These are phyloP conservation scores for Aspergillus olivimuriae DNA, from an alignment of 495 filamentous ascomycete genomes.

Conservation along the genomic window DNA sequence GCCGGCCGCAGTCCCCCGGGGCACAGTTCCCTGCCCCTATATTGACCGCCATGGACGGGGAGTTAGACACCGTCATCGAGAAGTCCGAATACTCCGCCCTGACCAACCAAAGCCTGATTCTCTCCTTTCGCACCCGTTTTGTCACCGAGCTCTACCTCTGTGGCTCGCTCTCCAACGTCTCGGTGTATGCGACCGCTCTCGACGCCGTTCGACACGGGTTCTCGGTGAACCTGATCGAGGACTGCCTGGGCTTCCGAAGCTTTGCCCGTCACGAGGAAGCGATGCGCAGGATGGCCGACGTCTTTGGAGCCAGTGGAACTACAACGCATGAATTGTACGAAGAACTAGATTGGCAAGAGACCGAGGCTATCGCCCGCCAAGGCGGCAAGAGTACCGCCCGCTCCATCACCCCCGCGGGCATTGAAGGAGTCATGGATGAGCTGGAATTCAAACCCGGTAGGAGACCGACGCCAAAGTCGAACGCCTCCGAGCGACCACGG, in stretches of 20 bases:
- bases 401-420: slow-evolving; percentile 19
- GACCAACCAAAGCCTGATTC: slow-evolving; percentile 61
- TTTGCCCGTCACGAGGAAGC: slow-evolving; percentile 68
- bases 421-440: slow-evolving; percentile 34
- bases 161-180: slow-evolving; percentile 81
- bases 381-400: slow-evolving; percentile 12
- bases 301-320: slow-evolving; percentile 64
- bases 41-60: slow-evolving; percentile 45
- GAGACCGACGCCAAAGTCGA: not conserved
- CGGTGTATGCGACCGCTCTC: slow-evolving; percentile 85
- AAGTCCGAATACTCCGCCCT: slow-evolving; percentile 91
- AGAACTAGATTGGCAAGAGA: slow-evolving; percentile 43
- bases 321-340: slow-evolving; percentile 53
- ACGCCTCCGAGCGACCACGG: not conserved
- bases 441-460: slow-evolving; percentile 19
- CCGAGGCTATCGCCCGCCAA: slow-evolving; percentile 32
- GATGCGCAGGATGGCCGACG: slow-evolving; percentile 65
- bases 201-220: slow-evolving; percentile 87
- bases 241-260: slow-evolving; percentile 81
- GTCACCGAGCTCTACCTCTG: slow-evolving; percentile 91
- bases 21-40: slow-evolving; percentile 60
- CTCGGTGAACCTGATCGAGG: slow-evolving; percentile 75
- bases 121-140: slow-evolving; percentile 65
- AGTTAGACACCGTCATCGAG: slow-evolving; percentile 60
- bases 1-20: slow-evolving; percentile 54